These are phyloP conservation scores for Thermothielavioides terrestris DNA, from an alignment of 495 filamentous ascomycete genomes.

Conservation along the genomic window DNA sequence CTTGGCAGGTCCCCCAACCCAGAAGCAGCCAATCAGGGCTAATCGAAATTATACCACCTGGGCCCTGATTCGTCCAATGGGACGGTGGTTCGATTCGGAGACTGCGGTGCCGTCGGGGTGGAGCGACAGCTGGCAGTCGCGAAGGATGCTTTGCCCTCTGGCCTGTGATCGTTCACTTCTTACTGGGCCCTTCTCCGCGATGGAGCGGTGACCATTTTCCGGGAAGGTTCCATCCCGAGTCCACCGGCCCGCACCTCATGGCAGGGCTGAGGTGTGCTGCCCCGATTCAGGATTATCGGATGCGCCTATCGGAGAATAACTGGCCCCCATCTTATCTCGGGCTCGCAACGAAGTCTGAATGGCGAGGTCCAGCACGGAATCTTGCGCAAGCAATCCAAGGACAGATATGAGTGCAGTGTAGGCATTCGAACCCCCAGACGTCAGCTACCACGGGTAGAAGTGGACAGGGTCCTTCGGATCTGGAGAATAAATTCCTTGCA, in stretches of 20 bases:
- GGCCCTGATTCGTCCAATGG: constrained; percentile 13
- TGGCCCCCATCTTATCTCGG: not conserved
- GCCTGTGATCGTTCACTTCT: no score
- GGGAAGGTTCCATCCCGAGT: not conserved
- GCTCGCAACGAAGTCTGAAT: not conserved
- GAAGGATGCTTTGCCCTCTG: no score
- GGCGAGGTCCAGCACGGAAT: not conserved
- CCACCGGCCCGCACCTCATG: not conserved
- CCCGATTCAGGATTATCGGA: not conserved
- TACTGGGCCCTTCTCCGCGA: not conserved
- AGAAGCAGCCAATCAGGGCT: constrained; percentile 9
- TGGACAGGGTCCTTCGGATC: not conserved
- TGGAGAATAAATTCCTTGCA: not conserved
- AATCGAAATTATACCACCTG: constrained; percentile 4
- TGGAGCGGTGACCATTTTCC: constrained; percentile 9
- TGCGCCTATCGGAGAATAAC: not conserved
- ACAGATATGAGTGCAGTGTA: no score
- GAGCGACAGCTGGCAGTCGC: no score
- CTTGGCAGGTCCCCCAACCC: constrained; percentile 6
- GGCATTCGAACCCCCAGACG: no score
- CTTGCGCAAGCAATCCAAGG: no score
- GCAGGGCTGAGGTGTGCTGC: no score
- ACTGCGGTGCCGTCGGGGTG: constrained; percentile 6
- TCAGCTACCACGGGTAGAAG: no score
- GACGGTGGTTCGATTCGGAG: constrained; percentile 13